These are phyloP conservation scores for Nitzschia sp. DNA, from an alignment of 108 stramenopile genomes.

Conservation along the genomic window DNA sequence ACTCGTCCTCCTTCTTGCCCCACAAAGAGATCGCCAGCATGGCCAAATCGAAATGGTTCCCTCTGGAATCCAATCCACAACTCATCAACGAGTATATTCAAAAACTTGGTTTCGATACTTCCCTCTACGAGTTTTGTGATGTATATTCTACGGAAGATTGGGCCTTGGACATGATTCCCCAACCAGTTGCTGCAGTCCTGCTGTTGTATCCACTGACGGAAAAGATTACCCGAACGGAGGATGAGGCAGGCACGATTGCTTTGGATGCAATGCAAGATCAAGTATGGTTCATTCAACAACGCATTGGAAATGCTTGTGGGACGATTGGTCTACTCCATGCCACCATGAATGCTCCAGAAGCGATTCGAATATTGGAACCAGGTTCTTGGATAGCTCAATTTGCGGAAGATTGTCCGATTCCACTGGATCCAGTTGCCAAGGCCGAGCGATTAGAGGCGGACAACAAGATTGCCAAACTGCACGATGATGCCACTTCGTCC, in stretches of 20 bases:
- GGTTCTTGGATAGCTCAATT: constrained; percentile 65
- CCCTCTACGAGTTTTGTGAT: constrained; percentile 66
- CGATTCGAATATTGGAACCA: constrained; percentile 31
- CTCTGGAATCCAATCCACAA: constrained; percentile 85
- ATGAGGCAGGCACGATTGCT: constrained; percentile 19
- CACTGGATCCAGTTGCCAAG: constrained; percentile 47
- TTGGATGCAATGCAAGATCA: constrained; percentile 28
- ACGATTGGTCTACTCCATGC: constrained; percentile 81
- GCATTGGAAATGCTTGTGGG: constrained; percentile 84
- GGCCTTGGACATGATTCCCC: constrained; percentile 83
- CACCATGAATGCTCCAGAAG: constrained; percentile 51
- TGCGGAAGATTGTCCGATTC: constrained; percentile 37
- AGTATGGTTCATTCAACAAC: constrained; percentile 74
- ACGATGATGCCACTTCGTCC: constrained; percentile 58
- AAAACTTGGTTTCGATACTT: constrained; percentile 77
- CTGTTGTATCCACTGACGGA: constrained; percentile 71
- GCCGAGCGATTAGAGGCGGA: constrained; percentile 66
- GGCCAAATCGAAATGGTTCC: constrained; percentile 50
- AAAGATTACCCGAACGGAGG: constrained; percentile 16
- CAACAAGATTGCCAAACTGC: constrained; percentile 53
- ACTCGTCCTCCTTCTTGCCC: background rate
- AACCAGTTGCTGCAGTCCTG: constrained; percentile 67
- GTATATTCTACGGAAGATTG: constrained; percentile 78
- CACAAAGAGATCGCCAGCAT: background rate
- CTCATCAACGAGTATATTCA: constrained; percentile 77